phyloP scores from a whole-genome alignment of 1,284 basidiomycete species.

The Ustilago sp. region DNA sequence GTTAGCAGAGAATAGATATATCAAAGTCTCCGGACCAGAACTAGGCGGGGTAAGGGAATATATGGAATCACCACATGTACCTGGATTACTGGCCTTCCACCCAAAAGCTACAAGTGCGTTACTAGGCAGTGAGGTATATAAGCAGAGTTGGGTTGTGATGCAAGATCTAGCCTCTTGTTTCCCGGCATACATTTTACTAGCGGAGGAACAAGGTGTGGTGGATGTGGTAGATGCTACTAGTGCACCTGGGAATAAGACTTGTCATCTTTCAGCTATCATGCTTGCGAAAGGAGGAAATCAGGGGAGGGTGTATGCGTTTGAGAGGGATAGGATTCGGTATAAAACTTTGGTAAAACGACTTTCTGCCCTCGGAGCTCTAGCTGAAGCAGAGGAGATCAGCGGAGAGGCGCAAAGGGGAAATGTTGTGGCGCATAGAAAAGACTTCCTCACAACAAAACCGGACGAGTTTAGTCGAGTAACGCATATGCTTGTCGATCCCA shows the following conservation, averaged over 20 bases:
- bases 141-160: conserved; percentile 83
- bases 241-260: conserved; percentile 98
- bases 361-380: conserved; percentile 24
- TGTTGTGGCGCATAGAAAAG: conserved; percentile 46
- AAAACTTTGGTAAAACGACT: conserved; percentile 34
- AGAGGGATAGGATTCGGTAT: conserved; percentile 46
- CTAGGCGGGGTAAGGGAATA: conserved; percentile 55
- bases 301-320: conserved; percentile 55
- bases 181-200: conserved; percentile 78
- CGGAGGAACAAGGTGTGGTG: conserved; percentile 19
- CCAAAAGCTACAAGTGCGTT: conserved; percentile 70
- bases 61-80: conserved; percentile 75
- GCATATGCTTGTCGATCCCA: conserved; percentile 65
- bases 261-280: conserved; percentile 83
- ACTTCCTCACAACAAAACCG: conserved; percentile 58
- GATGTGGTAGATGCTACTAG: conserved; percentile 91
- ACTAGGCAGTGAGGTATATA: conserved; percentile 72
- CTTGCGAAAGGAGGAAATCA: background rate
- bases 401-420: conserved; percentile 9
- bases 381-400: background rate
- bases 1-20: conserved; percentile 72
- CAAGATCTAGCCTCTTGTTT: conserved; percentile 99
- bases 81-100: conserved; percentile 82
- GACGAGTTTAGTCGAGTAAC: conserved; percentile 33
- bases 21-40: conserved; percentile 23